Base-by-base conservation (phyloP, 495 filamentous ascomycete genomes). In the Diplogelasinospora grovesii region DNA sequence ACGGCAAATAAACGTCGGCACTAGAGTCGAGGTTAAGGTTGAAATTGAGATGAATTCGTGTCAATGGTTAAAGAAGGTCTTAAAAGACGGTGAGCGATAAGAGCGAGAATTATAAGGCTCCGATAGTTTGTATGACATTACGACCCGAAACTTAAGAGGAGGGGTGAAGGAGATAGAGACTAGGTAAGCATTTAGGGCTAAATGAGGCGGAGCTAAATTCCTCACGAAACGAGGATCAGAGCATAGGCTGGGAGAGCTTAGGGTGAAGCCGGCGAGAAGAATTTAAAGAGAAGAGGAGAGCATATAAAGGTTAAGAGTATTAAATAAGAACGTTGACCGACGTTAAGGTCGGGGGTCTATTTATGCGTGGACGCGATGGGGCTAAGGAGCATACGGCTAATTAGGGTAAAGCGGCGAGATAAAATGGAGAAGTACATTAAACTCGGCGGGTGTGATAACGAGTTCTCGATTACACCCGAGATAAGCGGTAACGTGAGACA, bases 361-460 rank as follows among this genome's bases (percentile, higher is more conserved):
- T 39, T 39, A 39, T 39, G 36, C 24, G 13, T 25, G 24, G 26
- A 19, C 26, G 25, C 18, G 25, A 30, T 15, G 25, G 2, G 15
- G 25, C n/a, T n/a, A n/a, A 18, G 14, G 25, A 21, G 25, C 23
- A 8, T 21, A 16, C 24, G 27, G 18, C 38, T 27, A 41, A 41
- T 41, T 13, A 28, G 36, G 26, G 16, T 13, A 14, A 41, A 41
- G 38, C 38, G 18, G 38, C 38, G 26, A 5, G 36, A 18, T 11
- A 21, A 29, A 29, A 2, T 39, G 36, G 23, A 22, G n/a, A 16
- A 29, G 6, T 23, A 3, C 37, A 19, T 19, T 41, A 41, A 41
- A 41, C 26, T 27, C 38, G 38, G 38, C 38, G 38, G 15, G 38
- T 22, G 27, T 27, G 18, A 31, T 27, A 41, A 19, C 38, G 38